These are phyloP conservation scores for Blastomyces silverae DNA, from an alignment of 2,329 filamentous ascomycete genomes.

Conservation along the genomic window DNA sequence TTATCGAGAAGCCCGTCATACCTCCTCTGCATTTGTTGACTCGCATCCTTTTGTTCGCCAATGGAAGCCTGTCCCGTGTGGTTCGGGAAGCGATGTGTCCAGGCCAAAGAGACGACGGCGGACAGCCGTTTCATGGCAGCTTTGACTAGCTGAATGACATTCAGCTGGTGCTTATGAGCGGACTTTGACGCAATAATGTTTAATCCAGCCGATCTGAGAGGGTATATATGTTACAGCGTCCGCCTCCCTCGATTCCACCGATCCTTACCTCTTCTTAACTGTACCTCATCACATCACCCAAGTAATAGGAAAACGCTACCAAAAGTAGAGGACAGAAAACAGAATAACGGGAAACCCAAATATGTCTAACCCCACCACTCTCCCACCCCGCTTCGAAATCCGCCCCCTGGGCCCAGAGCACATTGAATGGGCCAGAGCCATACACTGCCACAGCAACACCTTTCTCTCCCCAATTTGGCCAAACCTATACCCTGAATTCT, in stretches of 20 bases:
- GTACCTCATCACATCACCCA: background rate
- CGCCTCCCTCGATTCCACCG: background rate
- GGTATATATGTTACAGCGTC: background rate
- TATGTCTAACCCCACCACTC: background rate
- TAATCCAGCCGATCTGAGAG: background rate
- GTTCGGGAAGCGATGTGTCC: background rate
- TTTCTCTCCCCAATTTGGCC: constrained; percentile 23
- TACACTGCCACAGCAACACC: constrained; percentile 21
- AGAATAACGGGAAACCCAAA: background rate
- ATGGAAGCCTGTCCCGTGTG: background rate
- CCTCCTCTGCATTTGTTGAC: no score
- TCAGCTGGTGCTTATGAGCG: no score
- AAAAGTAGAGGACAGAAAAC: background rate
- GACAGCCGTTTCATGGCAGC: no score
- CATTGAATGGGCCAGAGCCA: constrained; percentile 16
- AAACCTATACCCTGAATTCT: constrained; percentile 16
- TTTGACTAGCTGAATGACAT: no score
- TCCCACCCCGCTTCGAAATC: constrained; percentile 20
- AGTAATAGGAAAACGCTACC: background rate
- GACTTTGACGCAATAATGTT: background rate
- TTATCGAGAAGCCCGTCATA: no score
- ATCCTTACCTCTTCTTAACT: background rate
- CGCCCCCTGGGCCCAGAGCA: constrained; percentile 18
- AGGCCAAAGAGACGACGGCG: no score
- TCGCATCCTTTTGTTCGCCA: no score